These are phyloP conservation scores for Lentinula sp. DNA, from an alignment of 768 basidiomycete genomes.

Conservation along the genomic window DNA sequence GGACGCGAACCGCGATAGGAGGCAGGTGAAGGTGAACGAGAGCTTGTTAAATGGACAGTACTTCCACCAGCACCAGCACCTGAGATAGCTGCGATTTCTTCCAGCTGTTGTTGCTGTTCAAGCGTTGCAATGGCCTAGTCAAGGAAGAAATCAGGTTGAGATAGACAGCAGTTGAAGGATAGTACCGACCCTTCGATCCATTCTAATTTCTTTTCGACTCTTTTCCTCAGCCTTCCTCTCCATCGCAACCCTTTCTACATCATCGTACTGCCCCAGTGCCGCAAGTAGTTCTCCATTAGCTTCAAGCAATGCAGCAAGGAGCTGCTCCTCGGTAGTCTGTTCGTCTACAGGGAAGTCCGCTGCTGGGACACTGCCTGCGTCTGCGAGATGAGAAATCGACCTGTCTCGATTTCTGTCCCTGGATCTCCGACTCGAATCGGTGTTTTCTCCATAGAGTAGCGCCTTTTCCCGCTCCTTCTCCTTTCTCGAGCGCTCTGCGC, in stretches of 20 bases:
- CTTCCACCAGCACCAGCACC: neutral
- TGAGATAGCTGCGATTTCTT: neutral
- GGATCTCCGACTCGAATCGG: neutral
- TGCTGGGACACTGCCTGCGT: constrained; percentile 9
- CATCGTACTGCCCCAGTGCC: constrained; percentile 70
- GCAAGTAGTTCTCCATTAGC: constrained; percentile 70
- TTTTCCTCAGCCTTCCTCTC: constrained; percentile 63
- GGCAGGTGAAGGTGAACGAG: constrained; percentile 11
- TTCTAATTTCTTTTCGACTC: constrained; percentile 60
- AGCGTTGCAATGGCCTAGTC: neutral
- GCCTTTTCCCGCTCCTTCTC: constrained; percentile 17
- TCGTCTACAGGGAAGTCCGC: constrained; percentile 29
- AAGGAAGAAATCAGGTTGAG: neutral
- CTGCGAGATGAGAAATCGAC: constrained; percentile 12
- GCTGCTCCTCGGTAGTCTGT: constrained; percentile 65
- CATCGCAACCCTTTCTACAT: constrained; percentile 61
- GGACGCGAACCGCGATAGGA: neutral
- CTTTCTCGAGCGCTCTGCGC: constrained; percentile 65
- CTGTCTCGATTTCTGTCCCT: constrained; percentile 13
- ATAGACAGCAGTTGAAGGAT: too few species aligned
- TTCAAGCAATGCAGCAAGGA: constrained; percentile 65
- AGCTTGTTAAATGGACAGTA: neutral
- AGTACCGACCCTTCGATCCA: constrained; percentile 58
- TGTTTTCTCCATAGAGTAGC: constrained; percentile 1
- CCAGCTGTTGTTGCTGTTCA: neutral